Conservation (phyloP, 805 yeast genomes). For the Myxozyma melibiosi region DNA sequence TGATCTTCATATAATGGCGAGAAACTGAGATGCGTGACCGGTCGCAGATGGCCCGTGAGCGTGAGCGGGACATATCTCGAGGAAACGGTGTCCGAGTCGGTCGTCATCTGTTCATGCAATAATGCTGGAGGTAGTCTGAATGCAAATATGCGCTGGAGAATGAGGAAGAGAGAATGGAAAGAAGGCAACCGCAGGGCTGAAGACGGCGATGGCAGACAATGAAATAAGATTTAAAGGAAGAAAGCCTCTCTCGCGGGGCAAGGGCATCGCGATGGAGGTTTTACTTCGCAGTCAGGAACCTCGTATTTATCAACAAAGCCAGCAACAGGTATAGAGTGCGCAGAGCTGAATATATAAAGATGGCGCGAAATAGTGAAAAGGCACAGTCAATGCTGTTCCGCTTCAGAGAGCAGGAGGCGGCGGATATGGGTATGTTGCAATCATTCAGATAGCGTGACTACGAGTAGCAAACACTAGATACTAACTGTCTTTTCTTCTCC, state of each 20-base stretch:
- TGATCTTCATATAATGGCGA: constrained; percentile 32
- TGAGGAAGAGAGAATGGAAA: no score
- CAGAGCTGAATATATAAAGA: not conserved
- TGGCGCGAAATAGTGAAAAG: constrained; percentile 79
- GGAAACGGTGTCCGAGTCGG: not conserved
- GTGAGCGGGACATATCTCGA: constrained; percentile 38
- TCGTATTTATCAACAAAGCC: not conserved
- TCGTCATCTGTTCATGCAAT: not conserved
- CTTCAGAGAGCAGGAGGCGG: constrained; percentile 63
- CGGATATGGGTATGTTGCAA: constrained; percentile 50
- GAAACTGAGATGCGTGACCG: constrained; percentile 41
- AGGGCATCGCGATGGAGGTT: not conserved
- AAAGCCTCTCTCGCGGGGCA: no score
- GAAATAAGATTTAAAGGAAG: no score
- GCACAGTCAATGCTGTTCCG: constrained; percentile 71
- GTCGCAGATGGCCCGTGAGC: constrained; percentile 44
- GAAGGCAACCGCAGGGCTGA: no score
- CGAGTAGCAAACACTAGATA: no score
- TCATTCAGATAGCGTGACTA: no score
- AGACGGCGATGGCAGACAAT: no score
- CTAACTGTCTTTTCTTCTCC: not conserved
- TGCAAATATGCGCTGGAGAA: no score
- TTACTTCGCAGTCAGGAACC: not conserved
- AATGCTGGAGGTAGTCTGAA: no score
- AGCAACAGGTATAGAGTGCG: no score